Conservation (phyloP, 148 eudicot species). For the Rheum nobile region DNA sequence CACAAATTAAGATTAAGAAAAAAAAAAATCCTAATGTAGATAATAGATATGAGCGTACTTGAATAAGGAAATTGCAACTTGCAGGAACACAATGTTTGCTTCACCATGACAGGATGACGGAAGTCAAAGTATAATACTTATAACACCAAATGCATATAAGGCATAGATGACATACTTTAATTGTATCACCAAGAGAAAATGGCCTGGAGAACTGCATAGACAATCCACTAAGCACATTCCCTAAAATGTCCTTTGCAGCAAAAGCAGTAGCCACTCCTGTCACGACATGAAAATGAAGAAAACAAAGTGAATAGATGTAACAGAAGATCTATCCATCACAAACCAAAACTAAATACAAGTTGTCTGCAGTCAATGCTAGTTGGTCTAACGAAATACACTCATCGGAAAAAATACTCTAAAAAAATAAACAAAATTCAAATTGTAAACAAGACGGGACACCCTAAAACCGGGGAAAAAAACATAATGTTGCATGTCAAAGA, state of each 20-base stretch:
- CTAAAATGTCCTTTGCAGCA: conserved; percentile 85
- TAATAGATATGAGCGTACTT: neutral
- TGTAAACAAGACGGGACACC: neutral
- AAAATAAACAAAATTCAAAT: neutral
- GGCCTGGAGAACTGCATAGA: conserved; percentile 79
- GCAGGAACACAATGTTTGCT: neutral
- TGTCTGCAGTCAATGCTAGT: neutral
- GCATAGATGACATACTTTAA: conserved; percentile 44
- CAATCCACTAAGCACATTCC: conserved; percentile 90
- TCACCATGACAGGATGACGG: neutral
- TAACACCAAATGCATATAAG: neutral
- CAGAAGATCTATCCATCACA: neutral
- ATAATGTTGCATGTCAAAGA: neutral
- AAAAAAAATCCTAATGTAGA: neutral
- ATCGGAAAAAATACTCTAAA: neutral
- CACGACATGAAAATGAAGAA: neutral
- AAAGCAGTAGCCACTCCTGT: conserved; percentile 70
- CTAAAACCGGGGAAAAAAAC: neutral
- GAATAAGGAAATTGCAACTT: neutral
- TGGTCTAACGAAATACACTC: neutral
- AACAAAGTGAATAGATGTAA: neutral
- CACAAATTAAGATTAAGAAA: neutral
- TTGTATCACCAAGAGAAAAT: conserved; percentile 89
- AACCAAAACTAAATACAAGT: neutral
- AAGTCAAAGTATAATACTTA: neutral